Percentiles rank a stretch among this genome's conserved stretches.
These are phyloP conservation scores for Globisporangium sylvaticum DNA, from an alignment of 352 stramenopile genomes.

Conservation along the genomic window DNA sequence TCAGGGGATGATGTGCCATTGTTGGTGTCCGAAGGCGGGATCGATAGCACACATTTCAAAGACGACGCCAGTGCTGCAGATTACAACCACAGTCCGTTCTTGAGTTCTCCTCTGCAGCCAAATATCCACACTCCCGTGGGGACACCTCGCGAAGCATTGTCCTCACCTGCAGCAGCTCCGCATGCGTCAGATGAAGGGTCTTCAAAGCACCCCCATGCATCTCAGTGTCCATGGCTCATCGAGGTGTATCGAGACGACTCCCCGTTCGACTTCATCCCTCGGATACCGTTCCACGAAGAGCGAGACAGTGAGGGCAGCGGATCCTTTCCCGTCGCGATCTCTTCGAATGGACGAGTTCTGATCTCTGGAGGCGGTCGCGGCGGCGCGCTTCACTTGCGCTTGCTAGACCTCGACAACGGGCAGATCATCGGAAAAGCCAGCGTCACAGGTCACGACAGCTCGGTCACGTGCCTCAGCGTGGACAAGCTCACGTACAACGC, in stretches of 20 bases:
- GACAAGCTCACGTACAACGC: slow-evolving; percentile 53
- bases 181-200: neutral
- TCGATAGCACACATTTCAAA: neutral
- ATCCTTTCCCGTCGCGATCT: slow-evolving; percentile 60
- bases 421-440: slow-evolving; percentile 81
- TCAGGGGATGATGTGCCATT: neutral
- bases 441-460: slow-evolving; percentile 63
- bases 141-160: neutral
- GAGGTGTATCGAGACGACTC: slow-evolving; percentile 67
- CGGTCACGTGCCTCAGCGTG: slow-evolving; percentile 70
- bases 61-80: neutral
- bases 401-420: slow-evolving; percentile 78
- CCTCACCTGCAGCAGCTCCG: neutral
- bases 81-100: neutral
- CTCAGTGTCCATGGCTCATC: slow-evolving; percentile 61
- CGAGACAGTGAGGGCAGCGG: slow-evolving; percentile 16
- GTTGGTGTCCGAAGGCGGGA: neutral
- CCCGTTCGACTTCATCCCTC: slow-evolving; percentile 76
- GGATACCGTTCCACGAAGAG: slow-evolving; percentile 71
- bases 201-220: neutral
- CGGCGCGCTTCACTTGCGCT: slow-evolving; percentile 68
- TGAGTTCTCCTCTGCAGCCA: neutral
- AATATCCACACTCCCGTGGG: slow-evolving; percentile 1
- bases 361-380: slow-evolving; percentile 67
- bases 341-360: slow-evolving; percentile 66